These are phyloP conservation scores for Nicotiana tabacum DNA, from an alignment of 257 asterid genomes.

Conservation along the genomic window DNA sequence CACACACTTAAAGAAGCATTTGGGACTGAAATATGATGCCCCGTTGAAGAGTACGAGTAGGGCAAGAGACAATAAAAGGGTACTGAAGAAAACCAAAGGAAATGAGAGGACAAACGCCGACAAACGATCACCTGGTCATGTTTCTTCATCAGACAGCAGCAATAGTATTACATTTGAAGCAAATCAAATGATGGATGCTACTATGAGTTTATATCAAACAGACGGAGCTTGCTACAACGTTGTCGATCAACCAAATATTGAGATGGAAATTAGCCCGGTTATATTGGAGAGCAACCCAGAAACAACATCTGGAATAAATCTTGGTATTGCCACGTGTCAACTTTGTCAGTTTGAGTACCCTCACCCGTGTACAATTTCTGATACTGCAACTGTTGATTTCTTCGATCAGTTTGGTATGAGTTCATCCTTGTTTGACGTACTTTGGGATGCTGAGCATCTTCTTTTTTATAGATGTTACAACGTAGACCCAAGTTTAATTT, in stretches of 20 bases:
- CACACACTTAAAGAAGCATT: slow-evolving; percentile 1
- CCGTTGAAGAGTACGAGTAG: not conserved
- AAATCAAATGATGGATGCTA: too few relatives aligned
- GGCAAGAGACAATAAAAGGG: not conserved
- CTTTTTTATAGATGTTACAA: not conserved
- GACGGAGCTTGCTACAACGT: not conserved
- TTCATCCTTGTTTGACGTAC: not conserved
- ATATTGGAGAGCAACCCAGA: not conserved
- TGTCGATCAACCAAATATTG: not conserved
- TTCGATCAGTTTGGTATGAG: not conserved
- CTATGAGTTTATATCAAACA: not conserved
- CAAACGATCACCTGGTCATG: not conserved
- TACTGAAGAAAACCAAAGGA: not conserved
- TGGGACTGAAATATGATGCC: too few relatives aligned
- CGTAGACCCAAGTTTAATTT: not conserved
- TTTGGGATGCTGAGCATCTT: not conserved
- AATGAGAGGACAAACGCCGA: not conserved
- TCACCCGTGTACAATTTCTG: too few relatives aligned
- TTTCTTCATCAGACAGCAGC: not conserved
- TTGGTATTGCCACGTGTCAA: too few relatives aligned
- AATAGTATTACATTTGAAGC: not conserved
- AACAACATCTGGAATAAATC: not conserved
- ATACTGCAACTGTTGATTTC: too few relatives aligned
- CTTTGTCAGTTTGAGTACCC: not conserved
- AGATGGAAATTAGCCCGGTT: not conserved